Evolutionary conservation across 768 basidiomycete genomes (phyloP).

Genomic region (Suillus fuscotomentosus): DNA sequence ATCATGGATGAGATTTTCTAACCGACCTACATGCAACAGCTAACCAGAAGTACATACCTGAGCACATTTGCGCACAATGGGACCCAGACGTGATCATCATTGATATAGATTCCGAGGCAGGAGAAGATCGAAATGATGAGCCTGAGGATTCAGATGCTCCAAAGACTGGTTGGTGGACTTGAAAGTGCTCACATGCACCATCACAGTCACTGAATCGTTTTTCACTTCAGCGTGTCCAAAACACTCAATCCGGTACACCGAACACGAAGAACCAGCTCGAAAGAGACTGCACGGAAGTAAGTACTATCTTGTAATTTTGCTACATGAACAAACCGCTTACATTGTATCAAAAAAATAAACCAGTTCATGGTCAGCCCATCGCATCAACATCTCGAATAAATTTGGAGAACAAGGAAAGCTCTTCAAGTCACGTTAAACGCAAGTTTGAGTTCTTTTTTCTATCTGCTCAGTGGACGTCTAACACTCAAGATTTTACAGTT

Average conservation of each 20-base stretch:
- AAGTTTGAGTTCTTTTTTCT: neutral
- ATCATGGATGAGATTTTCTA: too few relatives aligned
- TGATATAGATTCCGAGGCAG: neutral
- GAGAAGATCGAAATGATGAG: too few relatives aligned
- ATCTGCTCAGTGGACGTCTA: neutral
- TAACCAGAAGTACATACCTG: too few relatives aligned
- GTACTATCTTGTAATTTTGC: too few relatives aligned
- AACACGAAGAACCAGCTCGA: neutral
- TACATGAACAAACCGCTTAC: too few relatives aligned
- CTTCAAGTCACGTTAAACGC: neutral
- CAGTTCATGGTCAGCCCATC: too few relatives aligned
- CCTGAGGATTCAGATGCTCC: too few relatives aligned
- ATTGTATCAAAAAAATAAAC: too few relatives aligned
- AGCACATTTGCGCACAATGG: neutral
- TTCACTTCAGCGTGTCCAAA: neutral
- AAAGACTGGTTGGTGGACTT: neutral
- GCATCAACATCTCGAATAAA: too few relatives aligned
- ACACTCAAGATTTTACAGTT: neutral
- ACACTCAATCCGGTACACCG: neutral
- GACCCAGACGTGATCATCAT: neutral
- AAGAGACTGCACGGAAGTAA: neutral
- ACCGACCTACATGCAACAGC: too few relatives aligned
- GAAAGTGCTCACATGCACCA: neutral
- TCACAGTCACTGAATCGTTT: neutral
- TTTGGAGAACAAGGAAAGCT: too few relatives aligned